These are phyloP conservation scores for Phytophthora capsici DNA, from an alignment of 352 stramenopile species.

Conservation along the genomic window DNA sequence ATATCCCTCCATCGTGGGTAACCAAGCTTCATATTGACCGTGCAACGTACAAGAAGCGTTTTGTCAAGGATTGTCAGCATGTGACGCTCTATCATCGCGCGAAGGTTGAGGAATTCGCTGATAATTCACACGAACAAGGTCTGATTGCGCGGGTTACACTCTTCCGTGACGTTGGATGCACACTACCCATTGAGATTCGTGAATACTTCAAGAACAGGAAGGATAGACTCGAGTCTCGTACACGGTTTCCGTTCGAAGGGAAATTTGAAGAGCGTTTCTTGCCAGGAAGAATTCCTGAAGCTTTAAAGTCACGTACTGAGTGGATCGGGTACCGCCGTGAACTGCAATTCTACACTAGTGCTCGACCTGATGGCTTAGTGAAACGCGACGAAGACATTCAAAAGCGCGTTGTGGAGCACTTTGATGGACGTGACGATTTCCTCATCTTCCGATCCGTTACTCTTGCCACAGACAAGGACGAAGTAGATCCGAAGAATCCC, in stretches of 20 bases:
- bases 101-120: constrained; percentile 95
- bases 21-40: constrained; percentile 76
- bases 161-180: constrained; percentile 82
- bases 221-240: constrained; percentile 86
- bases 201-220: constrained; percentile 94
- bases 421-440: constrained; percentile 86
- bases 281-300: constrained; percentile 72
- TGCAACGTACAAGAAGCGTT: constrained; percentile 81
- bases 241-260: constrained; percentile 82
- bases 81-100: constrained; percentile 90
- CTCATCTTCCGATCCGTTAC: constrained; percentile 86
- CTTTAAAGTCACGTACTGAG: constrained; percentile 83
- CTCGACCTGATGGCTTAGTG: constrained; percentile 88
- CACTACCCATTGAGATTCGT: constrained; percentile 85
- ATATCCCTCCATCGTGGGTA: constrained; percentile 89
- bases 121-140: constrained; percentile 88
- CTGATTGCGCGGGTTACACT: constrained; percentile 86
- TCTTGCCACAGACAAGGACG: constrained; percentile 77
- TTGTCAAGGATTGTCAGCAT: constrained; percentile 85
- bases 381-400: constrained; percentile 90
- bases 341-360: constrained; percentile 92
- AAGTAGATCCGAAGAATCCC: constrained; percentile 79
- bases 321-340: constrained; percentile 88
- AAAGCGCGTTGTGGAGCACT: constrained; percentile 87
- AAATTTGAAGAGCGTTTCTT: constrained; percentile 89